Percentiles rank a stretch among this genome's conserved stretches.
These are phyloP conservation scores for Logfia minima DNA, from an alignment of 129 eudicot genomes.

Conservation along the genomic window DNA sequence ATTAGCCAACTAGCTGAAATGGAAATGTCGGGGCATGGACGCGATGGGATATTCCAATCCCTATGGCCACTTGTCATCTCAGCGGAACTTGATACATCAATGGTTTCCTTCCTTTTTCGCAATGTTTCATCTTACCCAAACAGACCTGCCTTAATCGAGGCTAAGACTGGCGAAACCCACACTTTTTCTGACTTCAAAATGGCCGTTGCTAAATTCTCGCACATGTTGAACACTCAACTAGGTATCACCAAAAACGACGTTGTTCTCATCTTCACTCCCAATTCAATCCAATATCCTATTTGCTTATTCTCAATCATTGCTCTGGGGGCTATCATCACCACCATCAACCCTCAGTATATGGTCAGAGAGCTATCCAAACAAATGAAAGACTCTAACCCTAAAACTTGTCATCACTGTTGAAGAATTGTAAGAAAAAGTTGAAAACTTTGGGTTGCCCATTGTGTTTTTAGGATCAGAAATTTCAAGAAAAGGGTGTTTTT, in stretches of 20 bases:
- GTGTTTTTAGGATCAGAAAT: constrained; percentile 33
- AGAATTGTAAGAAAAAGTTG: constrained; percentile 51
- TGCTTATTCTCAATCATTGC: constrained; percentile 57
- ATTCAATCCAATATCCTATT: constrained; percentile 65
- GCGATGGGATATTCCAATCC: constrained; percentile 72
- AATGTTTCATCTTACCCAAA: constrained; percentile 57
- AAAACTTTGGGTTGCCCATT: constrained; percentile 42
- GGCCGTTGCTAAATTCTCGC: constrained; percentile 56
- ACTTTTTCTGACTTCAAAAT: constrained; percentile 53
- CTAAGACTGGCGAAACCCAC: constrained; percentile 53
- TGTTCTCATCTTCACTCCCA: constrained; percentile 67
- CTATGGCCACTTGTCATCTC: constrained; percentile 63
- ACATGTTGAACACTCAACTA: constrained; percentile 38
- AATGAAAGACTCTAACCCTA: constrained; percentile 57
- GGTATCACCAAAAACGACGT: constrained; percentile 63
- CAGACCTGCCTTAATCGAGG: constrained; percentile 65
- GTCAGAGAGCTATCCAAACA: constrained; percentile 64
- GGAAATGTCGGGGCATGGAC: constrained; percentile 88
- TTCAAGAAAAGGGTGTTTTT: constrained; percentile 32
- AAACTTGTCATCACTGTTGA: constrained; percentile 59
- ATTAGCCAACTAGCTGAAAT: background rate
- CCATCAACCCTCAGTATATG: constrained; percentile 72
- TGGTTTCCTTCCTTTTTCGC: constrained; percentile 79
- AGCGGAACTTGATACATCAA: constrained; percentile 45
- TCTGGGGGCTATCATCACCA: constrained; percentile 66